phyloP scores from a whole-genome alignment of 192 early-diverging fungal genomes.

The Oehlia diaphana region DNA sequence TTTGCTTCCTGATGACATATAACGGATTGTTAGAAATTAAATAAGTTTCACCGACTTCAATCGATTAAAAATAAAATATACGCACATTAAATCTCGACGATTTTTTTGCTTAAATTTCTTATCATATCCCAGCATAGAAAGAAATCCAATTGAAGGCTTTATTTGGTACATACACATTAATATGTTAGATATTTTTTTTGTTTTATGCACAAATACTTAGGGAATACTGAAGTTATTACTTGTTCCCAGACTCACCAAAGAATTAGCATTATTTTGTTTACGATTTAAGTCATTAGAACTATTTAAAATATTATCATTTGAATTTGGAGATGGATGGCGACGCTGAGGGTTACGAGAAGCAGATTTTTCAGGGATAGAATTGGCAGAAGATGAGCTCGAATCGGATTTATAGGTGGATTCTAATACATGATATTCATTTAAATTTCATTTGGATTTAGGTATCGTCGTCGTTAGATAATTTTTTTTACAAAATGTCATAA shows the following conservation, averaged over 20 bases:
- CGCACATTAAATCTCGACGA: conserved; percentile 1
- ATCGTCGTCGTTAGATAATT: neutral
- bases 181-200: neutral
- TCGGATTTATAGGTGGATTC: conserved; percentile 14
- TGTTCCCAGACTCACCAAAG: neutral
- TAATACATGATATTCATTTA: conserved; percentile 2
- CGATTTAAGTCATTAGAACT: neutral
- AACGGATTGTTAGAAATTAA: too few species aligned
- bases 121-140: conserved; percentile 15
- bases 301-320: neutral
- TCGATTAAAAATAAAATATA: neutral
- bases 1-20: neutral
- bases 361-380: conserved; percentile 4
- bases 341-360: neutral
- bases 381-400: conserved; percentile 17
- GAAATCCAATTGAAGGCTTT: conserved; percentile 3
- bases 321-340: neutral
- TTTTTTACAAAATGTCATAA: neutral
- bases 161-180: neutral
- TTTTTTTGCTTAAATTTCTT: conserved; percentile 9
- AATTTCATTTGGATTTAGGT: neutral
- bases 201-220: neutral
- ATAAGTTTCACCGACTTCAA: too few species aligned
- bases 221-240: neutral
- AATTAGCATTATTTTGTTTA: neutral